Evolutionary conservation across 805 yeast genomes (phyloP).

Genomic region (Vanderwaltozyma verrucispora): DNA sequence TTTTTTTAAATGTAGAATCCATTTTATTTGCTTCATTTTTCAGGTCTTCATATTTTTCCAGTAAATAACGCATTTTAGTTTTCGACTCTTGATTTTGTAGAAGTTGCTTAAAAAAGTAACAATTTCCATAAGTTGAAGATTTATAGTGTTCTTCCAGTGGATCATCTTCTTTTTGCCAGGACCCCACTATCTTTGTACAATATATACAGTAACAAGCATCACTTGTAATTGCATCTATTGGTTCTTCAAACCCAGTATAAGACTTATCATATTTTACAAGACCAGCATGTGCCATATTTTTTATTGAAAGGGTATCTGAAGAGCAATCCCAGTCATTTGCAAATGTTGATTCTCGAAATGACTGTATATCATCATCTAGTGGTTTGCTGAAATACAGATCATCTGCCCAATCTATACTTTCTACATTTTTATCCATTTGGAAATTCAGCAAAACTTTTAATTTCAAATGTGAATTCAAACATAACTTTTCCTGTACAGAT

Average conservation of each 20-base stretch:
- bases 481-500: slow-evolving; percentile 1
- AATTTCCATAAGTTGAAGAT: background rate
- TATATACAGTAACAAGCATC: slow-evolving; percentile 50
- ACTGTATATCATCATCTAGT: slow-evolving; percentile 3
- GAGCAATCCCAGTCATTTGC: slow-evolving; percentile 18
- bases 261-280: slow-evolving; percentile 43
- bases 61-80: background rate
- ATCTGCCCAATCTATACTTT: slow-evolving; percentile 13
- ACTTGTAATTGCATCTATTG: slow-evolving; percentile 22
- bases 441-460: slow-evolving; percentile 18
- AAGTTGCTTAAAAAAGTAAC: background rate
- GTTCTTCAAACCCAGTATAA: slow-evolving; percentile 24
- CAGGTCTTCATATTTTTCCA: background rate
- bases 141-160: slow-evolving; percentile 40
- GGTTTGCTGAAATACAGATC: slow-evolving; percentile 17
- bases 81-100: background rate
- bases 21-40: background rate
- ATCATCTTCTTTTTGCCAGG: slow-evolving; percentile 46
- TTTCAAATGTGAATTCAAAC: slow-evolving; percentile 13
- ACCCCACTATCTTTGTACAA: slow-evolving; percentile 45
- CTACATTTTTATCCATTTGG: background rate
- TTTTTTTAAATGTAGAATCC: too few species aligned
- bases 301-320: slow-evolving; percentile 11
- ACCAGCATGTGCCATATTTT: slow-evolving; percentile 44
- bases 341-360: slow-evolving; percentile 13